These are phyloP conservation scores for Solanum pinnatisectum DNA, from an alignment of 257 asterid genomes.

Conservation along the genomic window DNA sequence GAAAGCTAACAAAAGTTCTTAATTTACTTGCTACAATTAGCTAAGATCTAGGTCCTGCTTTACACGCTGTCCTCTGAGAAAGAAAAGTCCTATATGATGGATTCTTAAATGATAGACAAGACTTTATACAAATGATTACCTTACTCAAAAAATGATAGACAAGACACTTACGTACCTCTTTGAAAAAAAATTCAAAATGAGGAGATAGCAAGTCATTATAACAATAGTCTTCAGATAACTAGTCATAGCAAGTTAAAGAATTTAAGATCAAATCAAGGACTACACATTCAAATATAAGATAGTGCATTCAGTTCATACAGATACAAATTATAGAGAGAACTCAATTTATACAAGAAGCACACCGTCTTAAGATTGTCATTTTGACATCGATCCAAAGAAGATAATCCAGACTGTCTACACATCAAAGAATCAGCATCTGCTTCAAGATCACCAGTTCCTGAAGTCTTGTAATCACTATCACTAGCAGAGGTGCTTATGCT, in stretches of 20 bases:
- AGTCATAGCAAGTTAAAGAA: background rate
- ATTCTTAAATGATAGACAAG: background rate
- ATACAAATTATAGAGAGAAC: background rate
- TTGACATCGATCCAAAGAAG: conserved; percentile 60
- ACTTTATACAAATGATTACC: background rate
- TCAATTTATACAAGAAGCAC: background rate
- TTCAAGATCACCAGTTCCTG: conserved; percentile 83
- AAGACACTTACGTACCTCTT: background rate
- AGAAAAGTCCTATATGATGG: background rate
- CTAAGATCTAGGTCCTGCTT: background rate
- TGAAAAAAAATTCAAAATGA: background rate
- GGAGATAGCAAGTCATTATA: background rate
- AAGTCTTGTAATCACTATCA: conserved; percentile 66
- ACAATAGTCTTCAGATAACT: background rate
- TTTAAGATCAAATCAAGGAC: background rate
- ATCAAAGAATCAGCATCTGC: conserved; percentile 95
- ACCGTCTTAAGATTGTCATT: conserved; percentile 58
- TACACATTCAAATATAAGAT: background rate
- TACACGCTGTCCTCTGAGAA: background rate
- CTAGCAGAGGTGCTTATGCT: conserved; percentile 86
- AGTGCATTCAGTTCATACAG: background rate
- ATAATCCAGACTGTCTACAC: conserved; percentile 83
- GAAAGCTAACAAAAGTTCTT: background rate
- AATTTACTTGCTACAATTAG: background rate
- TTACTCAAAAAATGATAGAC: background rate